These are phyloP conservation scores for Ophiognomonia clavigignenti-juglandacearum DNA, from an alignment of 2,329 filamentous ascomycete genomes.

Conservation along the genomic window DNA sequence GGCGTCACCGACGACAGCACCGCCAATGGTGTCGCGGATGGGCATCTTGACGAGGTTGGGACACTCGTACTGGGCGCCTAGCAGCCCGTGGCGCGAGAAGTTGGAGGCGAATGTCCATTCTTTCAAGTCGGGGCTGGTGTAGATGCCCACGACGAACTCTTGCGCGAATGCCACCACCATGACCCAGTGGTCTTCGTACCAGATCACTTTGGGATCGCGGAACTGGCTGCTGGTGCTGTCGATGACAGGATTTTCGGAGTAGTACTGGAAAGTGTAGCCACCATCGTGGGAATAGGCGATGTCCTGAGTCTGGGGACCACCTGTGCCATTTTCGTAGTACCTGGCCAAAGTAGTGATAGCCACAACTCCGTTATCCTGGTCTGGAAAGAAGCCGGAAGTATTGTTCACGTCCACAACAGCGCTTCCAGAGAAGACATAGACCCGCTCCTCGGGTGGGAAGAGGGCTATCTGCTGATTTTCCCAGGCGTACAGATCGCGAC, in stretches of 20 bases:
- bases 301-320: constrained; percentile 47
- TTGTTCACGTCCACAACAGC: constrained; percentile 58
- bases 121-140: constrained; percentile 53
- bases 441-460: constrained; percentile 38
- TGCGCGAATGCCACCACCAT: constrained; percentile 50
- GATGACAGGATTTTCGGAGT: constrained; percentile 57
- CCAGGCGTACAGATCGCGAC: constrained; percentile 59
- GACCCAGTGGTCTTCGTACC: constrained; percentile 53
- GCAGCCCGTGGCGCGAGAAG: constrained; percentile 47
- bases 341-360: constrained; percentile 45
- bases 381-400: constrained; percentile 60
- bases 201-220: constrained; percentile 62
- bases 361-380: constrained; percentile 44
- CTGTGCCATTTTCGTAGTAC: constrained; percentile 30
- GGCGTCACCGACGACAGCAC: constrained; percentile 28
- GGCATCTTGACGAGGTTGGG: constrained; percentile 57
- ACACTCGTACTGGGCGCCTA: constrained; percentile 57
- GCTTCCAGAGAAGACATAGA: constrained; percentile 49
- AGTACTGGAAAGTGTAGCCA: constrained; percentile 58
- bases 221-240: constrained; percentile 50
- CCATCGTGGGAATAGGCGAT: constrained; percentile 59
- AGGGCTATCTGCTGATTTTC: constrained; percentile 60
- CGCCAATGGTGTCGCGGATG: constrained; percentile 25
- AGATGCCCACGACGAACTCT: constrained; percentile 56
- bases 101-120: constrained; percentile 55